Evolutionary conservation across 306 rosid genomes (phyloP).

Genomic region (Fragaria iinumae): DNA sequence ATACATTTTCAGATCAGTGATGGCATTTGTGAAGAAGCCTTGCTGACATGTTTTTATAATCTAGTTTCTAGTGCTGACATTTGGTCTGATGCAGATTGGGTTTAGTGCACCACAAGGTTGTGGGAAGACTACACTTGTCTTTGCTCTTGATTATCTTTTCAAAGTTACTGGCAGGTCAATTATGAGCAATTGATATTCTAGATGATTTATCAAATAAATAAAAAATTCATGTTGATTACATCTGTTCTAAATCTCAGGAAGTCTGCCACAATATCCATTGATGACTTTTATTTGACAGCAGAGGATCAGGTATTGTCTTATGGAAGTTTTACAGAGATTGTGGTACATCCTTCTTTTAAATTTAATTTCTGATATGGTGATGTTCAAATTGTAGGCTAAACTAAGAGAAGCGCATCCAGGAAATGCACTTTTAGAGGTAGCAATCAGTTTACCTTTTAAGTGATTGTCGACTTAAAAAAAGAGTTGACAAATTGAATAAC

Average conservation of each 20-base stretch:
- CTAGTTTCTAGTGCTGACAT: constrained; percentile 6
- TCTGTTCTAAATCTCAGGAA: constrained; percentile 59
- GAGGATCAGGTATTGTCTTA: constrained; percentile 65
- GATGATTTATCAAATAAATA: neutral
- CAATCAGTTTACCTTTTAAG: constrained; percentile 13
- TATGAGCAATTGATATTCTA: constrained; percentile 3
- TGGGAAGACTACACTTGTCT: constrained; percentile 95
- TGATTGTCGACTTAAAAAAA: constrained; percentile 6
- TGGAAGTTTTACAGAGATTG: constrained; percentile 16
- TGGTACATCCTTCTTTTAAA: constrained; percentile 1
- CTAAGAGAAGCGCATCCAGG: constrained; percentile 72
- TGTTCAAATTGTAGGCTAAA: constrained; percentile 53
- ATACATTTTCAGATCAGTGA: neutral
- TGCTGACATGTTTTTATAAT: neutral
- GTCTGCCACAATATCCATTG: constrained; percentile 82
- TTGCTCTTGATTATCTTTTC: constrained; percentile 89
- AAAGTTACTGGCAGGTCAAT: constrained; percentile 50
- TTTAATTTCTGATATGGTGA: constrained; percentile 29
- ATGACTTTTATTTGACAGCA: constrained; percentile 86
- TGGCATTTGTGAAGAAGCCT: neutral
- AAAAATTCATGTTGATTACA: constrained; percentile 21
- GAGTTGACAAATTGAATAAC: neutral
- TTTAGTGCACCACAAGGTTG: constrained; percentile 99
- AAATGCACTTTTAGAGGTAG: constrained; percentile 90
- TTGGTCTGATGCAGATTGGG: constrained; percentile 63